Evolutionary conservation across 768 basidiomycete genomes (phyloP), one percentile per base, ranked within the genome.

Genomic region (Tephrocybe sp.): DNA sequence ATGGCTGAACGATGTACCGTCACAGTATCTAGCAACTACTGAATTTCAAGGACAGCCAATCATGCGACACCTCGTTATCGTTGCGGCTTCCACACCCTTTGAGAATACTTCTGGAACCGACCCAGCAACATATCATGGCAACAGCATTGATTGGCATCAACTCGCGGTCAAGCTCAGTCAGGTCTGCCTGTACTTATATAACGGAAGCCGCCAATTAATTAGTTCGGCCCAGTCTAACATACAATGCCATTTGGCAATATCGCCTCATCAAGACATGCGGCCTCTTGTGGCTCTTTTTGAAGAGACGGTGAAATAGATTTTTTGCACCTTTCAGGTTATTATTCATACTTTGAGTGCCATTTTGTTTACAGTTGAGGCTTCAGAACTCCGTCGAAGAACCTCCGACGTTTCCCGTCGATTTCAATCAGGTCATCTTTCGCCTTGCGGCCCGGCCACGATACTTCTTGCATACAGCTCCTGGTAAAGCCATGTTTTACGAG

Each of bases 211-310:
- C 2, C 17, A 23, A 43, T 32, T 51, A 24, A 37, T 52, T 18
- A 54, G 2, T 25, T 54, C 44, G 50, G 46, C 47, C 45, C 58
- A 86, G 85, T 69, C 73, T 38, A 67, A 75, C 42, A 80, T 85
- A 40, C 76, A 78, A 49, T 80, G 78, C 57, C 85, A 85, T 62
- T 69, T 86, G 68, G 73, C 85, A 43, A 67, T 81, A 48, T 73
- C 70, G 45, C 59, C 76, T 45, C 70, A 69, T 54, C 72, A 75
- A 48, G 70, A 78, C 57, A 76, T 79, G 73, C 56, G 66, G 7
- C 58, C 72, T 17, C 69, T 84, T 48, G 71, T 65, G 28, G 69
- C 71, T 28, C 63, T 86, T 41, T 72, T 85, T 68, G 68, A 74
- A 43, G 66, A 77, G 65, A 73, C 68, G 62, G 75, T 79, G 61